These are phyloP conservation scores for Nitzschia sp. DNA, from an alignment of 108 stramenopile species.

Conservation along the genomic window DNA sequence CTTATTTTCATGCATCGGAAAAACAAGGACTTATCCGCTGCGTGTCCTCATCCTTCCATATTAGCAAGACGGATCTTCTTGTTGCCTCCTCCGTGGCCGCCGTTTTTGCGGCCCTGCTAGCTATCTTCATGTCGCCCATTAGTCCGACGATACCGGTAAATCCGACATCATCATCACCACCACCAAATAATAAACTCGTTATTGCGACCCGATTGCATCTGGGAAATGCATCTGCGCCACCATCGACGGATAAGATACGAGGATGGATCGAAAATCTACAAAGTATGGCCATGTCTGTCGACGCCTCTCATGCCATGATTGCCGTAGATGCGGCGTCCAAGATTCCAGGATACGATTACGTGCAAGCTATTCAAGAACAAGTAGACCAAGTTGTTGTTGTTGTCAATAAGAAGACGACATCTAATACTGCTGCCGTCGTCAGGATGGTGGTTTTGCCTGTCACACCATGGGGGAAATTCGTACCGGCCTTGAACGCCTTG, in stretches of 20 bases:
- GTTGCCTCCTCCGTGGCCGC: too few species aligned
- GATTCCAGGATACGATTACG: slow-evolving; percentile 59
- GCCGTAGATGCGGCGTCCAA: slow-evolving; percentile 72
- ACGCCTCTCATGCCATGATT: slow-evolving; percentile 40
- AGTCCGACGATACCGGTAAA: too few species aligned
- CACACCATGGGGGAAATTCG: slow-evolving; percentile 92
- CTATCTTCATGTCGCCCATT: too few species aligned
- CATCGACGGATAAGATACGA: slow-evolving; percentile 11
- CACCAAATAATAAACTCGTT: slow-evolving; percentile 18
- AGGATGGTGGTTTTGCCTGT: slow-evolving; percentile 71
- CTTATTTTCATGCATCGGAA: too few species aligned
- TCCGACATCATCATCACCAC: too few species aligned
- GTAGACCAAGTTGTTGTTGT: slow-evolving; percentile 12
- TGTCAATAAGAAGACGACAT: neutral
- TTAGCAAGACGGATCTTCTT: too few species aligned
- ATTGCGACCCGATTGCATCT: slow-evolving; percentile 83
- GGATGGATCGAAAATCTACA: slow-evolving; percentile 10
- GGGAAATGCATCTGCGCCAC: slow-evolving; percentile 48
- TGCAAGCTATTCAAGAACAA: slow-evolving; percentile 39
- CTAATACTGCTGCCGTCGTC: neutral
- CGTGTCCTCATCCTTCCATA: too few species aligned
- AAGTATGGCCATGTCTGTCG: slow-evolving; percentile 12
- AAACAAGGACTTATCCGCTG: too few species aligned
- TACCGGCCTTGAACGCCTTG: slow-evolving; percentile 89
- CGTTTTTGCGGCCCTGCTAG: too few species aligned